Evolutionary conservation across 2,329 filamentous ascomycete genomes (phyloP), one percentile per base, ranked within the genome.

Genomic region (Botrytis porri): DNA sequence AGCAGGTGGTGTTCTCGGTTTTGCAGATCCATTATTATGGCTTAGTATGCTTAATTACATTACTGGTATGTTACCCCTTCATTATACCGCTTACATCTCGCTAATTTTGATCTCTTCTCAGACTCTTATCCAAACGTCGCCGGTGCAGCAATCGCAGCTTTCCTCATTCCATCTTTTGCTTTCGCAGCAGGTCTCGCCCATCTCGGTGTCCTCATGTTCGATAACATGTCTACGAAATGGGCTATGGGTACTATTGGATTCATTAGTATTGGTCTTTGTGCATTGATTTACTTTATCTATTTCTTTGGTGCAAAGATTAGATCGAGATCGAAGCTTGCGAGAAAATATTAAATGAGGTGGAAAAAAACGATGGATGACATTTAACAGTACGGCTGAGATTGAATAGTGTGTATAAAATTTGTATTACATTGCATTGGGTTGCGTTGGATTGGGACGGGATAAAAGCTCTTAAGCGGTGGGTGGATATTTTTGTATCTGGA

Each of bases 11-110:
- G 75, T 84, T 12, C 78, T 84, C 29, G 83, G 82, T 12, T 82
- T 84, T 74, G 82, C 81, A 41, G 82, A 84, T 74, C 82, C 83
- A 14, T 74, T 84, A n/a, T 78, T 84, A 7, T 84, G 82, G 82
- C 78, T 84, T n/a, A 77, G 78, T 66, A 84, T 84, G 83, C 75
- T 84, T 62, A 84, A 82, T 70, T 84, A 84, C 32, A 65, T 71
- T 16, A 71, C 69, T 57, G 69, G 77, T 77, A 74, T 37, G 71
- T 69, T n/a, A 12, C 18, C 29, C 59, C 41, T 61, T 39, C 41
- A 48, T 45, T 62, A n/a, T 14, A 25, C 39, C 29, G 22, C 25
- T 48, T 16, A 32, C 22, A 69, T 45, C 32, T 62, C 39, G 54
- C 54, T 71, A 60, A 73, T 29, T 18, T 41, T 7, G 51, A 57